A percentile compares a stretch with the other conserved stretches of the same genome.
These are phyloP conservation scores for Coemansia sp. DNA, from an alignment of 192 early-diverging fungal species.

Conservation along the genomic window DNA sequence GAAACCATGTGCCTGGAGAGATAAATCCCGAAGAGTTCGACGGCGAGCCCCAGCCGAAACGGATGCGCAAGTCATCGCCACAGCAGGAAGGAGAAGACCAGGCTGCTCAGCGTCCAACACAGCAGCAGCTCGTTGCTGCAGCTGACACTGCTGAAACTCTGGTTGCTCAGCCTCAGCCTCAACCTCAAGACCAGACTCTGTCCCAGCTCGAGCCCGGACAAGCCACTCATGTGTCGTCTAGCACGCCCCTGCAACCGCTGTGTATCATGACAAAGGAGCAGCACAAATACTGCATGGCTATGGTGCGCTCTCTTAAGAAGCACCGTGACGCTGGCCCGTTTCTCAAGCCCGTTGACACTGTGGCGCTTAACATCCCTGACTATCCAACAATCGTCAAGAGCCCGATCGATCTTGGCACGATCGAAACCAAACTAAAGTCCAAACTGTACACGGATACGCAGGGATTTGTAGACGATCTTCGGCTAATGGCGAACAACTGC, in stretches of 20 bases:
- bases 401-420: conserved; percentile 80
- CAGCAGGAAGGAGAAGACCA: conserved; percentile 6
- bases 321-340: conserved; percentile 87
- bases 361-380: conserved; percentile 76
- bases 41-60: conserved; percentile 28
- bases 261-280: conserved; percentile 73
- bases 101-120: background rate
- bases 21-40: background rate
- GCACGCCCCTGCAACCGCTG: background rate
- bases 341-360: conserved; percentile 74
- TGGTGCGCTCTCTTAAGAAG: conserved; percentile 71
- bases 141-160: background rate
- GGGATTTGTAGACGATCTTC: conserved; percentile 67
- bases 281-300: conserved; percentile 75
- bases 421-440: conserved; percentile 66
- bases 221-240: background rate
- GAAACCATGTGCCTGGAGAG: conserved; percentile 2
- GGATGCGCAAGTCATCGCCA: conserved; percentile 31
- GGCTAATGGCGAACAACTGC: conserved; percentile 77
- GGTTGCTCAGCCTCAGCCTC: background rate
- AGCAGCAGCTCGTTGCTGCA: background rate
- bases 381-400: conserved; percentile 69
- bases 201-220: conserved; percentile 6
- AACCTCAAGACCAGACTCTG: too few species aligned
- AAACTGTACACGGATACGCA: conserved; percentile 63